Evolutionary conservation across 2,329 filamentous ascomycete genomes (phyloP).

Genomic region (Alternaria rosae): DNA sequence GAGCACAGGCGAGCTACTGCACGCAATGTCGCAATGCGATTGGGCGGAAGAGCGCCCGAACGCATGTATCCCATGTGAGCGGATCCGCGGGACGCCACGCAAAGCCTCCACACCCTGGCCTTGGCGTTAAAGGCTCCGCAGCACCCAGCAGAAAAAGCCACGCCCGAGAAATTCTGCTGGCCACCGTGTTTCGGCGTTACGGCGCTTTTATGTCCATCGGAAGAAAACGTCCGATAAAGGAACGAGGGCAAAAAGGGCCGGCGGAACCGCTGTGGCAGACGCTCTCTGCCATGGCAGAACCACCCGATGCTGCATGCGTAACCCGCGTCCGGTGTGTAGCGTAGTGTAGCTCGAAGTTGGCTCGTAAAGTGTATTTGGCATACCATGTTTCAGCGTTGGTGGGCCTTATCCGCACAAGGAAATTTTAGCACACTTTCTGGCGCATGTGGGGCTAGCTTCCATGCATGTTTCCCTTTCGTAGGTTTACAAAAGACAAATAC

Average conservation of each 20-base stretch:
- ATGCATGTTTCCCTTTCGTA: not conserved
- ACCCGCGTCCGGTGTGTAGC: conserved; percentile 3
- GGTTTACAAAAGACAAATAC: conserved; percentile 4
- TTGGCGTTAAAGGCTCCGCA: conserved; percentile 7
- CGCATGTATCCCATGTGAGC: conserved; percentile 18
- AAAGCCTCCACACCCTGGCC: conserved; percentile 7
- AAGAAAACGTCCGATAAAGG: not conserved
- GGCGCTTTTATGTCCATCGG: conserved; percentile 1
- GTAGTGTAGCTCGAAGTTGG: not conserved
- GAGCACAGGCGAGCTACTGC: not conserved
- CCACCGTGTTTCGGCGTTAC: conserved; percentile 7
- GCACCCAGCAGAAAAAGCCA: conserved; percentile 7
- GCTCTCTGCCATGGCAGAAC: not conserved
- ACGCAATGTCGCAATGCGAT: conserved; percentile 1
- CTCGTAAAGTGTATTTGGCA: conserved; percentile 14
- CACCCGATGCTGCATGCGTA: conserved; percentile 2
- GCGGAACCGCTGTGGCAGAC: conserved; percentile 4
- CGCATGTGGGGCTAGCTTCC: conserved; percentile 11
- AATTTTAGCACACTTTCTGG: conserved; percentile 8
- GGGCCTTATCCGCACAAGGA: conserved; percentile 1
- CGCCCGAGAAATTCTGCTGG: conserved; percentile 14
- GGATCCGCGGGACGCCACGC: conserved; percentile 19
- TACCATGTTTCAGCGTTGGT: conserved; percentile 12
- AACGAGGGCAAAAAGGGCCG: conserved; percentile 6
- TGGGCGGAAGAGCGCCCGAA: conserved; percentile 12